phyloP scores from a whole-genome alignment of 2,329 filamentous ascomycete species.

The Penicillium sp. region DNA sequence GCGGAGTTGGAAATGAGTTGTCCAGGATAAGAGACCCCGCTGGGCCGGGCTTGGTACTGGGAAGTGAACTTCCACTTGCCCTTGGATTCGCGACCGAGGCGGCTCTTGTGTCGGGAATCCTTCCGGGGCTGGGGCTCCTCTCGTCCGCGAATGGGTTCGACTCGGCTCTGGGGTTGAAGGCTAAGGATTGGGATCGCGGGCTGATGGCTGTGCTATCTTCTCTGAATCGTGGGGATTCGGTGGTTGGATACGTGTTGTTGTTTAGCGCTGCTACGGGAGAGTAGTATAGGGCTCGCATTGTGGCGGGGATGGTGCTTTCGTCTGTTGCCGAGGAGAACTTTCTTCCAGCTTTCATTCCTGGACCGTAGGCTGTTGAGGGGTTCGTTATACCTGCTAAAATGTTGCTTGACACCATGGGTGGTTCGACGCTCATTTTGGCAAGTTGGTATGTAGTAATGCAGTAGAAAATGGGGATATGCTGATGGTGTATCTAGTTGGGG shows the following conservation, averaged over 20 bases:
- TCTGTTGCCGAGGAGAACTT: slow-evolving; percentile 31
- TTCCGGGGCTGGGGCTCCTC: not conserved
- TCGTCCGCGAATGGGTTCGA: not conserved
- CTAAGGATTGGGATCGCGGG: not conserved
- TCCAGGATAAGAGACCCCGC: slow-evolving; percentile 31
- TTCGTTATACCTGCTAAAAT: not conserved
- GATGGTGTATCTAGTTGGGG: not conserved
- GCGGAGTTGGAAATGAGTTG: slow-evolving; percentile 37
- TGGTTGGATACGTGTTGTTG: not conserved
- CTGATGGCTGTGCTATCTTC: not conserved
- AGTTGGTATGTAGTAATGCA: not conserved
- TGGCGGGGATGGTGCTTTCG: slow-evolving; percentile 36
- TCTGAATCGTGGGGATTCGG: not conserved
- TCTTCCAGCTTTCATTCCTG: not conserved
- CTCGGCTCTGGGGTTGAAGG: not conserved
- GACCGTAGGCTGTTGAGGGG: not conserved
- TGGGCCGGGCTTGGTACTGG: not conserved
- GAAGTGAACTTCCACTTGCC: not conserved
- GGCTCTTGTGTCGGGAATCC: not conserved
- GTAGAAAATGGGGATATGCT: not conserved
- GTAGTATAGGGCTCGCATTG: slow-evolving; percentile 43
- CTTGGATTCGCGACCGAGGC: not conserved
- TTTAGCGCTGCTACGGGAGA: slow-evolving; percentile 11
- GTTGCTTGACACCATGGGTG: not conserved
- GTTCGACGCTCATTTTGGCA: not conserved